Percentiles rank a stretch among this genome's conserved stretches.
Evolutionary conservation across 2,329 filamentous ascomycete genomes (phyloP).

Genomic region (Setomelanomma holmii): DNA sequence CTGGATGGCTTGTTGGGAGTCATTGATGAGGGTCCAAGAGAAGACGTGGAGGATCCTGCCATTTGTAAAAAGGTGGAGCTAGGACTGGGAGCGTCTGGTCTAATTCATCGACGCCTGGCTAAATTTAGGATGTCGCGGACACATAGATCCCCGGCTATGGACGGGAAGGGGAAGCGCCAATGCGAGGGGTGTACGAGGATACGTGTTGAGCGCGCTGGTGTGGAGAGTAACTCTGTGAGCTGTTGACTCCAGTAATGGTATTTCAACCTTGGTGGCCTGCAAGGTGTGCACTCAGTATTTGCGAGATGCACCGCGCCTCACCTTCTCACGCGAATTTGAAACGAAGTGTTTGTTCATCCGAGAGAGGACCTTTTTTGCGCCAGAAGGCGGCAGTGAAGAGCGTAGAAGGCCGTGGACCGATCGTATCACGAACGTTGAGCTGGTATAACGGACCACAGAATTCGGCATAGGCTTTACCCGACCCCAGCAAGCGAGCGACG

Average conservation of each 20-base stretch:
- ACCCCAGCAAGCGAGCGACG: not conserved
- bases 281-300: too few species aligned
- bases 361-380: not conserved
- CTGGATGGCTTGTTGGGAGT: constrained; percentile 1
- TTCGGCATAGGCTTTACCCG: not conserved
- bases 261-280: too few species aligned
- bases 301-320: too few species aligned
- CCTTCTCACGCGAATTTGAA: too few species aligned
- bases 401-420: not conserved
- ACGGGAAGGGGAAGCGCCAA: not conserved
- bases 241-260: not conserved
- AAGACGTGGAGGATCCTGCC: not conserved
- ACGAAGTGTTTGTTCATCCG: not conserved
- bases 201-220: not conserved
- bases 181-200: constrained; percentile 3
- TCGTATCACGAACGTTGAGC: not conserved
- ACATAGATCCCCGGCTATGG: not conserved
- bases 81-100: constrained; percentile 2
- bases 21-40: not conserved
- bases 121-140: constrained; percentile 2
- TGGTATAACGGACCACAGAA: not conserved
- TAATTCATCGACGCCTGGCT: constrained; percentile 4
- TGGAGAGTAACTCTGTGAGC: not conserved
- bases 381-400: not conserved
- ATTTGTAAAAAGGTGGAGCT: not conserved